These are phyloP conservation scores for Lepiota venenata DNA, from an alignment of 768 basidiomycete species.

Conservation along the genomic window DNA sequence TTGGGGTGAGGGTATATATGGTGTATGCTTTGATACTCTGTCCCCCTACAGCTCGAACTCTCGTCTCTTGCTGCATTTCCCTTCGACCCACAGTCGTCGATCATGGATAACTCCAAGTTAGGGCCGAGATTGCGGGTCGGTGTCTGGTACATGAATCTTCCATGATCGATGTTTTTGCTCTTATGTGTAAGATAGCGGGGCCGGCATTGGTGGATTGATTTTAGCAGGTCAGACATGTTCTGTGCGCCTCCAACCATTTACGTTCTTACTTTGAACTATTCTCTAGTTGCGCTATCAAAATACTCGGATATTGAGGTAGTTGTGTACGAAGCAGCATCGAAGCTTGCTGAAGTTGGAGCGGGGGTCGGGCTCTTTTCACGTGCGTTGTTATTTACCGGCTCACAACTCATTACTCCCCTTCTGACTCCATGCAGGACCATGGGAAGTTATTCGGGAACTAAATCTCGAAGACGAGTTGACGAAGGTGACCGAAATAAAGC, in stretches of 20 bases:
- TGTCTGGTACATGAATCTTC: no score
- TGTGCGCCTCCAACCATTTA: neutral
- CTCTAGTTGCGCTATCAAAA: slow-evolving; percentile 35
- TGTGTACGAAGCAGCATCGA: slow-evolving; percentile 48
- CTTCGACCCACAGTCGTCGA: neutral
- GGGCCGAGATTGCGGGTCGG: no score
- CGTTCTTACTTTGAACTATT: slow-evolving; percentile 6
- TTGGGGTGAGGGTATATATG: slow-evolving; percentile 29
- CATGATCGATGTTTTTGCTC: slow-evolving; percentile 10
- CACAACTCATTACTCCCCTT: neutral
- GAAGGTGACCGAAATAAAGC: slow-evolving; percentile 30
- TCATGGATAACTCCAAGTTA: no score
- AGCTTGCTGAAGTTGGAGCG: slow-evolving; percentile 52
- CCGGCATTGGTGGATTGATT: slow-evolving; percentile 47
- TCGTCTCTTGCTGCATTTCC: neutral
- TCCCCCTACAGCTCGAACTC: slow-evolving; percentile 9
- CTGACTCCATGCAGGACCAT: slow-evolving; percentile 31
- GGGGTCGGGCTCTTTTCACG: slow-evolving; percentile 55
- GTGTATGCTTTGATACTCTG: slow-evolving; percentile 20
- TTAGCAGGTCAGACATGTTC: slow-evolving; percentile 28
- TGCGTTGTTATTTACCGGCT: slow-evolving; percentile 15
- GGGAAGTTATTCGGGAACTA: slow-evolving; percentile 40
- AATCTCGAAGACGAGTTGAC: slow-evolving; percentile 45
- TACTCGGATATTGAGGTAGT: slow-evolving; percentile 53
- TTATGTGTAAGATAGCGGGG: slow-evolving; percentile 33